These are phyloP conservation scores for Mucor lusitanicus DNA, from an alignment of 371 early-diverging fungal genomes.

Conservation along the genomic window DNA sequence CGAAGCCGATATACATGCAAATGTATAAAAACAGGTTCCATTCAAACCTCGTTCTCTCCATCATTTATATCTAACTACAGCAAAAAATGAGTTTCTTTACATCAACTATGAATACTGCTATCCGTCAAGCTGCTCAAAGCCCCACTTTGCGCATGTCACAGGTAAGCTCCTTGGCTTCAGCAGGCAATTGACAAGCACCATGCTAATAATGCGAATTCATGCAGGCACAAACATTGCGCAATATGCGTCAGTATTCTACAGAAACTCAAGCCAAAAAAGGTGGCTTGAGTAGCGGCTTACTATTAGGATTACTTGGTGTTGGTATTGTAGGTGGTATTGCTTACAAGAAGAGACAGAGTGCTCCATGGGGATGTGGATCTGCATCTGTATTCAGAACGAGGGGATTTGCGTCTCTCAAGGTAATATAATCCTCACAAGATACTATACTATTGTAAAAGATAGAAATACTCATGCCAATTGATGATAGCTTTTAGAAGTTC, in stretches of 20 bases:
- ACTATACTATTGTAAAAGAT: too few species aligned
- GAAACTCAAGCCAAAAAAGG: conserved; percentile 24
- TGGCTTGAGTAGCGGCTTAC: conserved; percentile 37
- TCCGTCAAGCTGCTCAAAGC: conserved; percentile 19
- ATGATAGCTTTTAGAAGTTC: conserved; percentile 21
- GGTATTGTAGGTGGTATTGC: conserved; percentile 47
- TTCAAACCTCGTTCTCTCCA: background rate
- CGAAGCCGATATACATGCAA: background rate
- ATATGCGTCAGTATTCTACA: conserved; percentile 27
- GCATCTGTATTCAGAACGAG: conserved; percentile 60
- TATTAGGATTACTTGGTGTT: conserved; percentile 36
- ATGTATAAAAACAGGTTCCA: background rate
- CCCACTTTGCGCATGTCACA: background rate
- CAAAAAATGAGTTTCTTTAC: conserved; percentile 34
- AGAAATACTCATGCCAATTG: background rate
- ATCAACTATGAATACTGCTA: conserved; percentile 25
- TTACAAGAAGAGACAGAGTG: conserved; percentile 38
- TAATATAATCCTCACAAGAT: too few species aligned
- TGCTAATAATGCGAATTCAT: background rate
- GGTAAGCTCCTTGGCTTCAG: background rate
- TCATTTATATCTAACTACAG: background rate
- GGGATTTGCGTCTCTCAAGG: conserved; percentile 72
- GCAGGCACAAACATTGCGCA: conserved; percentile 9
- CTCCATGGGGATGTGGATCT: conserved; percentile 23
- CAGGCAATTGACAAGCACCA: too few species aligned